Evolutionary conservation across 163 green algal species (phyloP), one percentile per base, ranked within the genome.

Genomic region (Scenedesmus sp.): DNA sequence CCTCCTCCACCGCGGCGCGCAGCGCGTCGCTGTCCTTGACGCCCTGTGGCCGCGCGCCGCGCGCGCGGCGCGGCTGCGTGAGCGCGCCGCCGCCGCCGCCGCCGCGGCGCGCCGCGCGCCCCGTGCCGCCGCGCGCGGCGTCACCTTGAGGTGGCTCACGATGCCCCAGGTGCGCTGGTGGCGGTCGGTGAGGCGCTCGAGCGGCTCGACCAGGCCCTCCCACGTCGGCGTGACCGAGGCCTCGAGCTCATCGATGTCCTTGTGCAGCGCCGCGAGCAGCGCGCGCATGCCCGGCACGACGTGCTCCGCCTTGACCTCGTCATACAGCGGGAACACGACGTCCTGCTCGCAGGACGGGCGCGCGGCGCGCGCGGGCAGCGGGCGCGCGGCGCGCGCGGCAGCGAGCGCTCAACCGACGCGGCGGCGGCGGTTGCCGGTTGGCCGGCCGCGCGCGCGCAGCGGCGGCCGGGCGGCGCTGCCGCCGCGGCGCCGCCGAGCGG

Each of bases 71-170:
- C n/a, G n/a, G n/a, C n/a, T n/a, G n/a, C n/a, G n/a, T n/a, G n/a
- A n/a, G n/a, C n/a, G n/a, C n/a, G n/a, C n/a, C n/a, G n/a, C n/a
- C n/a, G n/a, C n/a, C n/a, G n/a, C n/a, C n/a, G n/a, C n/a, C n/a
- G n/a, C n/a, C n/a, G n/a, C n/a, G n/a, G n/a, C n/a, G n/a, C n/a
- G n/a, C n/a, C n/a, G n/a, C n/a, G n/a, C n/a, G n/a, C n/a, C n/a
- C n/a, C n/a, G n/a, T n/a, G n/a, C n/a, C n/a, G n/a, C n/a, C n/a
- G n/a, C n/a, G n/a, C n/a, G 53, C 24, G n/a, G 36, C 18, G 62
- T 7, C 53, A 88, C 91, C 91, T 99, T 99, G 26, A 99, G 92
- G 85, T 99, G 96, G 39, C 60, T 88, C 13, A 99, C 93, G 39
- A 94, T 89, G 79, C 95, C 94, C 96, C 96, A 99, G 10, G 89